These are phyloP conservation scores for Collybiopsis luxurians DNA, from an alignment of 768 basidiomycete species.

Conservation along the genomic window DNA sequence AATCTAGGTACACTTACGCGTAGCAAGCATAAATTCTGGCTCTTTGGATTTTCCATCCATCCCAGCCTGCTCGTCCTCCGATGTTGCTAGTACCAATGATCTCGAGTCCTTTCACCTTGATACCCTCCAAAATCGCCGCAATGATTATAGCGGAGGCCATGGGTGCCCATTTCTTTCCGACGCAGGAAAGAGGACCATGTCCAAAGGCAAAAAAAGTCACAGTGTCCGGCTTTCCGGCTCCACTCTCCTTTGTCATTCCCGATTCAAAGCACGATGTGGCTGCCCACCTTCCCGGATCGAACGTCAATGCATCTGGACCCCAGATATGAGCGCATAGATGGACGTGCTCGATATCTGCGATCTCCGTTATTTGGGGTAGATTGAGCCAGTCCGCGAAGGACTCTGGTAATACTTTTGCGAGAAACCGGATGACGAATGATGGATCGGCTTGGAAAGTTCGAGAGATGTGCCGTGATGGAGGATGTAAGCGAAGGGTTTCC, in stretches of 20 bases:
- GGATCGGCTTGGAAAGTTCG: slow-evolving; percentile 17
- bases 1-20: background rate
- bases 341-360: slow-evolving; percentile 33
- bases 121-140: slow-evolving; percentile 35
- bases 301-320: slow-evolving; percentile 33
- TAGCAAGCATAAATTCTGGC: background rate
- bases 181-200: slow-evolving; percentile 41
- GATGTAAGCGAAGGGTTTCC: slow-evolving; percentile 48
- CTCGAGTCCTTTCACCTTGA: slow-evolving; percentile 25
- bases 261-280: too few species aligned
- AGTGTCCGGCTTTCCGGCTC: slow-evolving; percentile 9
- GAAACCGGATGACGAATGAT: background rate
- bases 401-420: slow-evolving; percentile 1
- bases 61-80: slow-evolving; percentile 45
- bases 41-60: slow-evolving; percentile 25
- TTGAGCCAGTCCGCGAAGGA: background rate
- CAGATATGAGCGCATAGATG: slow-evolving; percentile 33
- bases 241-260: slow-evolving; percentile 9
- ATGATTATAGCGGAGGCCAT: slow-evolving; percentile 48
- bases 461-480: slow-evolving; percentile 47
- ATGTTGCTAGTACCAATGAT: slow-evolving; percentile 28
- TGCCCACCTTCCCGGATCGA: slow-evolving; percentile 39
- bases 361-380: slow-evolving; percentile 17
- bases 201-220: slow-evolving; percentile 44
- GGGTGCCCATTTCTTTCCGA: slow-evolving; percentile 49